Evolutionary conservation across 2,329 filamentous ascomycete species (phyloP).

Genomic region (Trichoderma asperellum): DNA sequence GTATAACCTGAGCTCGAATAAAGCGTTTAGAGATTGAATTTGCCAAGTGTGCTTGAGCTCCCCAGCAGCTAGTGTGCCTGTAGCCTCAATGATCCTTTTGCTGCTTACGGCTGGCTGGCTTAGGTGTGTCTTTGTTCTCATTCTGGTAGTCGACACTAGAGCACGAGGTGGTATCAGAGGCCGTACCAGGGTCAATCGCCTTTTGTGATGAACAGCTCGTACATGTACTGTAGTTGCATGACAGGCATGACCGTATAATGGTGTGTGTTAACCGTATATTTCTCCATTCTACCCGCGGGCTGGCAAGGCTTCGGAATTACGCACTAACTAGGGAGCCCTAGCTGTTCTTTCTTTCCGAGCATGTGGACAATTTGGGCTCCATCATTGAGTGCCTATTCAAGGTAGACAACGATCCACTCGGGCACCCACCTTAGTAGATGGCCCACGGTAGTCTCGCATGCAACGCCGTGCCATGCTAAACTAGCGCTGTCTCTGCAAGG

Average conservation of each 20-base stretch:
- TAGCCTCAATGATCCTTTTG: background rate
- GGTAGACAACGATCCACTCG: conserved; percentile 22
- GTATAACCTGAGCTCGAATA: background rate
- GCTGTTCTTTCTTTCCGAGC: conserved; percentile 26
- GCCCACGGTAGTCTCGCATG: conserved; percentile 28
- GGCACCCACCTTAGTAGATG: conserved; percentile 25
- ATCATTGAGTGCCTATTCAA: conserved; percentile 27
- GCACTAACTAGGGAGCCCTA: conserved; percentile 14
- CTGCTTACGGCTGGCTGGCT: conserved; percentile 1
- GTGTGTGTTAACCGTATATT: background rate
- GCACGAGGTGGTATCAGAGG: background rate
- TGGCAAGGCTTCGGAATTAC: conserved; percentile 13
- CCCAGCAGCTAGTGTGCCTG: background rate
- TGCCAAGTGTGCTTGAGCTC: background rate
- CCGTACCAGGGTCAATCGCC: background rate
- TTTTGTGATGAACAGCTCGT: conserved; percentile 8
- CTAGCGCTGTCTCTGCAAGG: conserved; percentile 19
- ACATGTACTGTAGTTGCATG: background rate
- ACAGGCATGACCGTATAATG: too few relatives aligned
- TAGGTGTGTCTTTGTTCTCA: background rate
- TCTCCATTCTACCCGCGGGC: background rate
- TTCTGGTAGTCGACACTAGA: conserved; percentile 9
- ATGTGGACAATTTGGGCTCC: conserved; percentile 28
- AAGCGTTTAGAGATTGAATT: background rate
- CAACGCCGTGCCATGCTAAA: conserved; percentile 26